Evolutionary conservation across 163 green algal species (phyloP), one percentile per base, ranked within the genome.

Genomic region (Coccomyxa subellipsoidea): DNA sequence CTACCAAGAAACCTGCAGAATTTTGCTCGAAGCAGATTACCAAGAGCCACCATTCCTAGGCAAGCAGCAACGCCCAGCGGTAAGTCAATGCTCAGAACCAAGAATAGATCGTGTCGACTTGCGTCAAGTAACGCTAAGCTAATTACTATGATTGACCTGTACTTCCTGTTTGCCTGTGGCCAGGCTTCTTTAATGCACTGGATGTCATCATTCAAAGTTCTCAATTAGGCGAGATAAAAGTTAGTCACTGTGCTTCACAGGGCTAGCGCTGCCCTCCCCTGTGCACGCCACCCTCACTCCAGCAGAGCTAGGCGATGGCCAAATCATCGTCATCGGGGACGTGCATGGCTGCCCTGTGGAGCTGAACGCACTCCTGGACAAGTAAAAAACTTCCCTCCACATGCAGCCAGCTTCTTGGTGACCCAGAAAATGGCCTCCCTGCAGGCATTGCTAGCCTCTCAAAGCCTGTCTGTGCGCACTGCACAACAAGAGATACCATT

Each of bases 291-390:
- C 79, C 21, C 36, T 86, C 25, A 32, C 35, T n/a, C 2, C 69
- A 31, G 69, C 70, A 0, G 23, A 78, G 27, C 29, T 86, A 31
- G 47, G 36, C 0, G 47, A 78, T 18, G 69, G 80, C 0, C 83
- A 88, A 0, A 29, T 89, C 0, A 90, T 93, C 34, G 78, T 92
- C 9, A 36, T 92, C 12, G 92, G 92, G 5, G 92, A 95, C 84
- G 75, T 93, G 0, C 92, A 96, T 76, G 93, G 93, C 36, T 94
- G 90, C 80, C 59, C 69, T 5, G 81, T 91, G 7, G 90, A 93
- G 84, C 84, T 95, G 32, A 38, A 76, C 7, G 78, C 38, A 5
- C 80, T 94, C 71, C 87, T 96, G 39, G 73, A 85, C 6, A 81
- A 84, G 53, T 73, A 31, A 40, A 31, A 35, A 34, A 29, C n/a